phyloP scores from a whole-genome alignment of 805 yeast species.

The Candida andamanensis region DNA sequence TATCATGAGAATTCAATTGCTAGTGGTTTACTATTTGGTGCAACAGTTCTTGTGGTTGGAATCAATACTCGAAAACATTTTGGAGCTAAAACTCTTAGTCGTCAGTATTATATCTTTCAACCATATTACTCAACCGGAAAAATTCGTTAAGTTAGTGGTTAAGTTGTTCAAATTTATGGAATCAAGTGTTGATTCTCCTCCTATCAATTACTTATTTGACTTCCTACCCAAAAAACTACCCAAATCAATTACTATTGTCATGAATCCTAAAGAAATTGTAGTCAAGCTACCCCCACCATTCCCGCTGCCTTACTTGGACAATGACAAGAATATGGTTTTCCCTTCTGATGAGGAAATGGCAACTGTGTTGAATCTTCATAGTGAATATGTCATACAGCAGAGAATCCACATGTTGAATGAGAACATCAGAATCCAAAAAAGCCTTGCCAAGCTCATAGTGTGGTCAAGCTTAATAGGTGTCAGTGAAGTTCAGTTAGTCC shows the following conservation, averaged over 20 bases:
- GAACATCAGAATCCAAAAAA: slow-evolving; percentile 31
- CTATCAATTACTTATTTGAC: slow-evolving; percentile 7
- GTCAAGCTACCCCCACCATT: slow-evolving; percentile 37
- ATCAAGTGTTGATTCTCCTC: slow-evolving; percentile 2
- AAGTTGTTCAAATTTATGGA: slow-evolving; percentile 4
- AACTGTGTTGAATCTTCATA: slow-evolving; percentile 23
- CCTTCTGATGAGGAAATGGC: slow-evolving; percentile 34
- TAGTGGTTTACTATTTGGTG: background rate
- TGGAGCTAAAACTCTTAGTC: background rate
- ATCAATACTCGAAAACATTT: background rate
- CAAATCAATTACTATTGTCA: slow-evolving; percentile 23
- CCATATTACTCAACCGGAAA: slow-evolving; percentile 5
- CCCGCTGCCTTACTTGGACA: slow-evolving; percentile 40
- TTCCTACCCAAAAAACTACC: slow-evolving; percentile 20
- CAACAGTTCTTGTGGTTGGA: background rate
- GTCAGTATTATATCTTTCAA: background rate
- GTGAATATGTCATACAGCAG: slow-evolving; percentile 35
- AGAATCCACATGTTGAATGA: slow-evolving; percentile 40
- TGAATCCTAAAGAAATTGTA: slow-evolving; percentile 19
- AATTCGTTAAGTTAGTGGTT: slow-evolving; percentile 4
- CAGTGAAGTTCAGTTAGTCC: slow-evolving; percentile 3
- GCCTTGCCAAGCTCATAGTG: slow-evolving; percentile 25
- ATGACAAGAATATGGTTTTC: slow-evolving; percentile 32
- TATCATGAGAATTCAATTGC: slow-evolving; percentile 12
- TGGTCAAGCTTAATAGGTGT: slow-evolving; percentile 23